Evolutionary conservation across 208 protist genomes (phyloP), one percentile per base, ranked within the genome.

Genomic region (Acanthamoeba triangularis): DNA sequence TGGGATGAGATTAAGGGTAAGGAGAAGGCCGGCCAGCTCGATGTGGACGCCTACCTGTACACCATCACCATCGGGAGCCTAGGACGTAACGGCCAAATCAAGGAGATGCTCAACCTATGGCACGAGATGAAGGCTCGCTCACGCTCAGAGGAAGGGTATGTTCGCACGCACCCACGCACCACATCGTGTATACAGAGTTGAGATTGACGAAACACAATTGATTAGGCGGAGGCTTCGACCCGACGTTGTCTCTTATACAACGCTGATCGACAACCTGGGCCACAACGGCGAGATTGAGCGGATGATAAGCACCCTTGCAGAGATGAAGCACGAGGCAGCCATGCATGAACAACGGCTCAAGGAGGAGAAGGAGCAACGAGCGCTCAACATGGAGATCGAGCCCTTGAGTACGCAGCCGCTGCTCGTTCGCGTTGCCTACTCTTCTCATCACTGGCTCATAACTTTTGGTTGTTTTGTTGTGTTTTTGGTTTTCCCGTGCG

Each of bases 361-460:
- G 74, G 74, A 84, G 33, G 74, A 84, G 35, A 84, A 84, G 25
- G 25, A 84, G 33, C 8, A 49, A n/a, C 74, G 44, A 14, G 30
- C 49, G 41, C 74, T n/a, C 35, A 49, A 52, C 37, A 41, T 84
- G 23, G 74, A 84, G n/a, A 84, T 84, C 23, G 74, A 84, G 74
- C 74, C 74, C 23, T 23, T 84, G 23, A 49, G 74, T 84, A 49
- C 33, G 41, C 65, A 18, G 25, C n/a, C 37, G 35, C 25, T 80
- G 33, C 37, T 47, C 33, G 67, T 47, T 35, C 52, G 23, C 33
- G 3, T 16, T 52, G 6, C 49, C 0, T 10, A 18, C 59, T n/a
- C 23, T 37, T 11, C 30, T 37, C 10, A 72, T 74, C 6, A 1
- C 6, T 2, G n/a, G 30, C 65, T 13, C 16, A 28, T 3, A n/a